Base-by-base conservation (phyloP, 169 alveolate genomes). In the Plasmodium coatneyi region DNA sequence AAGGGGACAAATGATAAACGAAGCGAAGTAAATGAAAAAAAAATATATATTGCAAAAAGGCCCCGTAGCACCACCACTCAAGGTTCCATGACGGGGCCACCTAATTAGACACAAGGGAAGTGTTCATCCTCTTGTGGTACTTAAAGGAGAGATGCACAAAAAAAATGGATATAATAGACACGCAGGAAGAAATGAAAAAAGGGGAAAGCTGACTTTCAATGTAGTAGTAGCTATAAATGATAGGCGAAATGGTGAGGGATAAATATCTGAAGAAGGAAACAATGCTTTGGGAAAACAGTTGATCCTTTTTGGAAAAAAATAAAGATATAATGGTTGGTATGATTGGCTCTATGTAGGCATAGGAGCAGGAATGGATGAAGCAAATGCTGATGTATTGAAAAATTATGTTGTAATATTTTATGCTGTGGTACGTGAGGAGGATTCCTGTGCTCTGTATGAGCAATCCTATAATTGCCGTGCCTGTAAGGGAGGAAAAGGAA, bases 371-470 rank as follows among this genome's bases (percentile, higher is more conserved):
- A 91, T 91, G 91, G 74, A 91, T 91, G 56, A 91, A 91, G 60
- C 95, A 91, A 91, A 91, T 91, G 32, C 95, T 91, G 14, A 91
- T 91, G 74, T 91, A 91, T 91, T 91, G 95, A 91, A 91, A 91
- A 80, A 91, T 70, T 80, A 91, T 46, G 72, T 80, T 80, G 30
- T 91, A 80, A 43, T 70, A 91, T 78, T 91, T 91, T 70, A 91
- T 91, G 39, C 92, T 91, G 36, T 71, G 60, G 71, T 91, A 91
- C 7, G 95, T 91, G 19, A 91, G 34, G 74, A 91, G 22, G 25
- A 91, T 71, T 78, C 95, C 95, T 39, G 84, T 80, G 46, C 92
- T 71, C 16, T 91, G 95, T 49, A 91, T 91, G 0, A 91, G 56
- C 41, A 91, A 22, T 5, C 95, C 95, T 70, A 81, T 81, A 34